Percentiles rank a stretch among this genome's conserved stretches.
These are phyloP conservation scores for Fraxinus floribunda DNA, from an alignment of 305 asterid genomes.

Conservation along the genomic window DNA sequence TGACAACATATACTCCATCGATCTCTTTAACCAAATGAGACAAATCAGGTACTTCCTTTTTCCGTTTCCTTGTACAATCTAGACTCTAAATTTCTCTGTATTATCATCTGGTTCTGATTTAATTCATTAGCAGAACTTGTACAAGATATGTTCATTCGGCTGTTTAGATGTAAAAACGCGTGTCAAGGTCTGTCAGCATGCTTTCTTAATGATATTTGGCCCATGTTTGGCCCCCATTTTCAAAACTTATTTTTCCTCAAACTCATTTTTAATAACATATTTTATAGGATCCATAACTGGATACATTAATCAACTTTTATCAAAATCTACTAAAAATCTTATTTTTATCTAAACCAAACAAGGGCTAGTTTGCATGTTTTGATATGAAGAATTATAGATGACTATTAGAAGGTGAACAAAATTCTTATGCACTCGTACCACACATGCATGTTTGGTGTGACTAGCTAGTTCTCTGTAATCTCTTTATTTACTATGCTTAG, in stretches of 20 bases:
- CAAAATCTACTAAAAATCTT: neutral
- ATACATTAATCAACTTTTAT: neutral
- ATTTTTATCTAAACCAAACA: neutral
- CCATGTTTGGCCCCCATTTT: neutral
- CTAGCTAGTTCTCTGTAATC: neutral
- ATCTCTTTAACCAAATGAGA: constrained; percentile 67
- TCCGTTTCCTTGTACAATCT: constrained; percentile 7
- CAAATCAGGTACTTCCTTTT: constrained; percentile 60
- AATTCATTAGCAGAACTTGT: neutral
- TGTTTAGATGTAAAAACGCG: neutral
- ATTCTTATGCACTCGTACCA: neutral
- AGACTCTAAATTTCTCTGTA: neutral
- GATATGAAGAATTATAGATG: neutral
- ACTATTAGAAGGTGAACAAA: neutral
- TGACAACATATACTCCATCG: constrained; percentile 49
- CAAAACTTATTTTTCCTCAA: no score
- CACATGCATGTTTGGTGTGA: neutral
- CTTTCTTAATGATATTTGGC: neutral
- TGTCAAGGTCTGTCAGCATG: neutral
- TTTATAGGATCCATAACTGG: neutral
- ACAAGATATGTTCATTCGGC: neutral
- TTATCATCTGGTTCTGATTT: neutral
- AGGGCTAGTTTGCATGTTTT: neutral
- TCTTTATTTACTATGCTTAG: neutral
- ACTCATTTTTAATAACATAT: neutral